These are phyloP conservation scores for Candida anutae DNA, from an alignment of 1,139 yeast genomes.

Conservation along the genomic window DNA sequence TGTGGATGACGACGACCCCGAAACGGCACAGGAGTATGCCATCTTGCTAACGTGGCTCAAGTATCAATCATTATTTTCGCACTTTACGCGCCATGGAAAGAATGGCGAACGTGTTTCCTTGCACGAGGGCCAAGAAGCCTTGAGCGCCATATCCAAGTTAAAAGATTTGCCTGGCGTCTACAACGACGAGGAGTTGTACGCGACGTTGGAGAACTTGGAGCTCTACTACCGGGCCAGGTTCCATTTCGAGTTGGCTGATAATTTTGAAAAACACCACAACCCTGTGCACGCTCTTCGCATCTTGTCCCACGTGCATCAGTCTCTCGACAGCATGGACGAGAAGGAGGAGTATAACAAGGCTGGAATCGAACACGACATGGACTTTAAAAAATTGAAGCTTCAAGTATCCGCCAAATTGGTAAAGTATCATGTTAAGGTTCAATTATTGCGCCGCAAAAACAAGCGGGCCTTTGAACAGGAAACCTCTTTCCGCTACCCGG, in stretches of 20 bases:
- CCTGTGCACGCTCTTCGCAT: slow-evolving; percentile 52
- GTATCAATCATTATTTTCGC: slow-evolving; percentile 57
- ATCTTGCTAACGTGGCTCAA: slow-evolving; percentile 68
- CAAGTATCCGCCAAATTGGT: slow-evolving; percentile 22
- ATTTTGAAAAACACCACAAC: slow-evolving; percentile 39
- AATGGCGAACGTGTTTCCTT: slow-evolving; percentile 67
- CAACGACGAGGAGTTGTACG: slow-evolving; percentile 63
- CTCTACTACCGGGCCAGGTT: slow-evolving; percentile 41
- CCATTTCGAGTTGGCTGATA: slow-evolving; percentile 37
- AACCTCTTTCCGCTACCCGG: slow-evolving; percentile 25
- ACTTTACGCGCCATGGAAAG: too few relatives aligned
- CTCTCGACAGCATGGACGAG: too few relatives aligned
- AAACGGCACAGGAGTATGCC: slow-evolving; percentile 63
- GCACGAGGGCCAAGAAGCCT: slow-evolving; percentile 21
- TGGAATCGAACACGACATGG: slow-evolving; percentile 27
- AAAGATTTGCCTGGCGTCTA: slow-evolving; percentile 86
- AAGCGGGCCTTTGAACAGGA: slow-evolving; percentile 1
- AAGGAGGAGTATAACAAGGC: slow-evolving; percentile 15
- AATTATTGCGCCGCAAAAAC: slow-evolving; percentile 25
- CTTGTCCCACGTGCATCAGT: slow-evolving; percentile 24
- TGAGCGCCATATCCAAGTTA: slow-evolving; percentile 25
- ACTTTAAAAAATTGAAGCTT: slow-evolving; percentile 20
- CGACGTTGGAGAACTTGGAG: slow-evolving; percentile 44
- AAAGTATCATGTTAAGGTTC: slow-evolving; percentile 46
- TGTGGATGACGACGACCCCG: slow-evolving; percentile 39